Evolutionary conservation across 441 rosid species (phyloP), one percentile per base, ranked within the genome.

Genomic region (Jatropha multifida): DNA sequence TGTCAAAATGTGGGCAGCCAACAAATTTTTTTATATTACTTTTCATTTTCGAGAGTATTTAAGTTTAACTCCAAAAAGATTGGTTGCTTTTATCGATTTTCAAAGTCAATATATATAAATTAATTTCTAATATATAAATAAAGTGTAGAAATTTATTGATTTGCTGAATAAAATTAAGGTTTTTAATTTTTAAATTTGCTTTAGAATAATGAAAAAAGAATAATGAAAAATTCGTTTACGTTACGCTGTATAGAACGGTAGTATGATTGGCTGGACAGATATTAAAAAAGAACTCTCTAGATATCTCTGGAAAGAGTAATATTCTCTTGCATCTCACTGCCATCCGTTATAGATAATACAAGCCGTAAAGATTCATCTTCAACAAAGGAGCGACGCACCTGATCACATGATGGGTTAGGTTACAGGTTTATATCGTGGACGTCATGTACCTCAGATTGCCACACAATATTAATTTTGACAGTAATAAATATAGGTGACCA

Each of bases 401-500:
- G 44, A 62, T 37, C 46, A 38, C 20, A 6, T 62, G 18, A 51
- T 13, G 6, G 18, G 2, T 23, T 32, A 14, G 44, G 42, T 37
- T 32, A 6, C 14, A 20, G 10, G 23, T 9, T 58, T 8, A n/a
- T 23, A 20, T 3, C 27, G 32, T 2, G n/a, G 62, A 14, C 17
- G 20, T 52, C 17, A 52, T 52, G 20, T 52, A 4, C 17, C 0
- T 6, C 13, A 52, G 56, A 52, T 52, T 15, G 18, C 18, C 5
- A 15, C 56, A 52, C 14, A 52, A 17, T 15, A 18, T 14, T 14
- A 17, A 14, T 4, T 32, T 11, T 60, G 9, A 63, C 44, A 2
- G 2, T 2, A 20, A 74, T 80, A 59, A 79, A 77, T 67, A 5
- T 18, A 54, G 63, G 18, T 37, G 42, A 73, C 56, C 79, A 52